Base-by-base conservation (phyloP, 139 green algal species). In the Yamagishiella unicocca region DNA sequence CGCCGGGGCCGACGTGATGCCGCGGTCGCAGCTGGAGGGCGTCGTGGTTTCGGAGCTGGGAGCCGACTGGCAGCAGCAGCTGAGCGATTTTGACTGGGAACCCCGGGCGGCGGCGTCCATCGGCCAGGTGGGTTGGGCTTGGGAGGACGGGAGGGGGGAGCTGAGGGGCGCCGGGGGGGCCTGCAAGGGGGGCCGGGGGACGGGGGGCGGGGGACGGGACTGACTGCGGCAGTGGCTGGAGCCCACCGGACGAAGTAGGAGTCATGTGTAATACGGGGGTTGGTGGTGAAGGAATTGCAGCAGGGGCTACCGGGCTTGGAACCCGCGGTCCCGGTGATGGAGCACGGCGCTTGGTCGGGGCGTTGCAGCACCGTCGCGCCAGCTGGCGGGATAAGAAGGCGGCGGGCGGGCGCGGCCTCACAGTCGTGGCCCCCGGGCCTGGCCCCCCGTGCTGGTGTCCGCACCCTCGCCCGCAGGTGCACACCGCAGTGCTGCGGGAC, bases 1-100 rank as follows among this genome's bases (percentile, higher is more conserved):
- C 1, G 87, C 93, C 53, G 95, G 95, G 4, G 97, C 97, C 1
- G 97, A 99, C 88, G 94, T 98, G 35, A 99, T 99, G 97, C 97
- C 97, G 0, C 89, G 93, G 24, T 37, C 84, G 1, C 97, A 99
- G 93, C 93, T 99, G 53, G 92, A 98, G 88, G 76, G 91, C n/a
- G 89, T 95, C 75, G 82, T 99, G 64, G 38, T n/a, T 29, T 64
- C 71, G 9, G 89, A 98, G 93, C 92, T 99, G 88, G 97, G 97
- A 0, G 17, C 40, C 0, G 91, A 95, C 55, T 99, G 97, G 80
- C 45, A 91, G 61, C 9, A 19, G 22, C 38, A 45, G 35, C n/a
- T 97, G 46, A 75, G 88, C 1, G 79, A 93, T 1, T 99, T 99
- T 88, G 94, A 98, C 12, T 92, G 90, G 67, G 77, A 92, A 87